phyloP scores from a whole-genome alignment of 2,329 filamentous ascomycete genomes.

The Plectosphaerella cucumerina region DNA sequence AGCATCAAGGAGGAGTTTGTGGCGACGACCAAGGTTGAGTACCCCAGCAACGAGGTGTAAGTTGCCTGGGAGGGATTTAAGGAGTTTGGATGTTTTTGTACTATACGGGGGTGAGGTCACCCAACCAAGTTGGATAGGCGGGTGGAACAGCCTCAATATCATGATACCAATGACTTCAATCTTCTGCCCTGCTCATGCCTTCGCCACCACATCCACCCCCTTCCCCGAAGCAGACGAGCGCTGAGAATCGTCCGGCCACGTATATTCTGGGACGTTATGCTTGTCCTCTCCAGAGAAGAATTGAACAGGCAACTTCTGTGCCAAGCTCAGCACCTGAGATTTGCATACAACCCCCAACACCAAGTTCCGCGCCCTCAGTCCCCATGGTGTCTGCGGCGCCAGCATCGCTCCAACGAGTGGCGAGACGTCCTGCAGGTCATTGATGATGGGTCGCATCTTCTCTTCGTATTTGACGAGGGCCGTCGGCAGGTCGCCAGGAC shows the following conservation, averaged over 20 bases:
- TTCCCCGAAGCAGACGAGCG: too few species aligned
- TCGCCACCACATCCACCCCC: too few species aligned
- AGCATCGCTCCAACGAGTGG: slow-evolving; percentile 19
- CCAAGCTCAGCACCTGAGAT: slow-evolving; percentile 1
- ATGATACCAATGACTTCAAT: too few species aligned
- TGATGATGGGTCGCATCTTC: slow-evolving; percentile 33
- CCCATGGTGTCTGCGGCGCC: slow-evolving; percentile 21
- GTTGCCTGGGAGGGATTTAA: not conserved
- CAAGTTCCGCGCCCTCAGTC: slow-evolving; percentile 17
- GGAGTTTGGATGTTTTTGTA: not conserved
- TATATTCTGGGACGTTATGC: not conserved
- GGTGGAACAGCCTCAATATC: too few species aligned
- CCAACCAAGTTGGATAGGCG: not conserved
- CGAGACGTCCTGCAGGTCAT: slow-evolving; percentile 29
- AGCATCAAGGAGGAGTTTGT: slow-evolving; percentile 74
- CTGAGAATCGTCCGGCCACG: too few species aligned
- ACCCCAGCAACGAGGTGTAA: slow-evolving; percentile 67
- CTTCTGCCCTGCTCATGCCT: too few species aligned
- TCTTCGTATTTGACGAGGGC: slow-evolving; percentile 35
- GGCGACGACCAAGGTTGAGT: slow-evolving; percentile 57
- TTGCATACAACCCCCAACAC: slow-evolving; percentile 2
- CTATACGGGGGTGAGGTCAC: not conserved
- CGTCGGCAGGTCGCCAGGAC: slow-evolving; percentile 16
- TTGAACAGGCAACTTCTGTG: not conserved
- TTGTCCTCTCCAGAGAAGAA: not conserved